phyloP scores from a whole-genome alignment of 164 flowering plant genomes.

The Malania oleifera region DNA sequence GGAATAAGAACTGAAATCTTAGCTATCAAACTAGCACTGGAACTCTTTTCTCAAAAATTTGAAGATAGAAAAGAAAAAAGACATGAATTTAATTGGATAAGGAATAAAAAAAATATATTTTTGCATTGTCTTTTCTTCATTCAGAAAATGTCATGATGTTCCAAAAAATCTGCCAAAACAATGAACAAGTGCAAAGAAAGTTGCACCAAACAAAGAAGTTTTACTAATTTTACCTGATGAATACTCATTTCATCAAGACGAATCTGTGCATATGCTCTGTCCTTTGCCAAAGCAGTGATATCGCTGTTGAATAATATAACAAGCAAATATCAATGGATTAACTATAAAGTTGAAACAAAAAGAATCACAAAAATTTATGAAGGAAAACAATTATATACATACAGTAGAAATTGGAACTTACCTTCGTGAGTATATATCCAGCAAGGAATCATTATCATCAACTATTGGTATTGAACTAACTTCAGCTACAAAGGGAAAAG shows the following conservation, averaged over 20 bases:
- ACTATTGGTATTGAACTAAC: conserved; percentile 93
- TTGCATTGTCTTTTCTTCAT: too few relatives aligned
- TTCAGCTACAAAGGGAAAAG: conserved; percentile 47
- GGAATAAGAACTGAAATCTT: too few relatives aligned
- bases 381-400: background rate
- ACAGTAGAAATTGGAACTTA: too few relatives aligned
- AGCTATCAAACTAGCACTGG: too few relatives aligned
- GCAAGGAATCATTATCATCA: conserved; percentile 75
- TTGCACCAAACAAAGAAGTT: too few relatives aligned
- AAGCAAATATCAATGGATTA: conserved; percentile 6
- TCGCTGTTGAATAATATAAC: conserved; percentile 34
- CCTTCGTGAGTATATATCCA: conserved; percentile 91
- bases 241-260: conserved; percentile 57
- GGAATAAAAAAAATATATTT: too few relatives aligned
- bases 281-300: conserved; percentile 69
- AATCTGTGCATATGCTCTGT: conserved; percentile 53
- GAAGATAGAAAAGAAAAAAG: too few relatives aligned
- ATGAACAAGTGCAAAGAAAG: background rate
- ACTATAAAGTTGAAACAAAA: background rate
- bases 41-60: too few relatives aligned
- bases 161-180: background rate
- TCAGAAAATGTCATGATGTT: too few relatives aligned
- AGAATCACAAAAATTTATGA: background rate
- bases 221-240: conserved; percentile 45
- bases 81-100: too few relatives aligned